A percentile compares a stretch with the other conserved stretches of the same genome.
Evolutionary conservation across 768 basidiomycete genomes (phyloP).

Genomic region (Suillus hirtellus): DNA sequence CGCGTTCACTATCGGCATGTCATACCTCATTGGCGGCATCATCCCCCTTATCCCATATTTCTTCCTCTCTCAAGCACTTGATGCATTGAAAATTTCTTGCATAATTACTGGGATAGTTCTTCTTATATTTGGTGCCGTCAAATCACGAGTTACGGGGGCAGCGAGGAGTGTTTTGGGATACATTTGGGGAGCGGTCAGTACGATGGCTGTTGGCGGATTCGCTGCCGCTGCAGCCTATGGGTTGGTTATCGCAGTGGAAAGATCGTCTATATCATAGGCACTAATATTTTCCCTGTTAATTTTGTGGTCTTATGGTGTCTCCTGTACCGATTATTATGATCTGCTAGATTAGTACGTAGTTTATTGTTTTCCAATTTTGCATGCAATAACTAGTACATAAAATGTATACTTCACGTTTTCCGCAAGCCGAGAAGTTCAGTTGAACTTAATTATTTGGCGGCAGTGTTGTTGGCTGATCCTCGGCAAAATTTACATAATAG

Average conservation of each 20-base stretch:
- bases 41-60: slow-evolving; percentile 94
- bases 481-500: no score
- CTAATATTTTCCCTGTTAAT: background rate
- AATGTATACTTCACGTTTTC: no score
- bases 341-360: background rate
- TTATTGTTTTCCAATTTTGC: no score
- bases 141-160: slow-evolving; percentile 85
- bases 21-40: slow-evolving; percentile 90
- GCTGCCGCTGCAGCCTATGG: slow-evolving; percentile 79
- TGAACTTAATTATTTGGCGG: no score
- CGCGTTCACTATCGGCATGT: slow-evolving; percentile 93
- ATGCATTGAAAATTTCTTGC: slow-evolving; percentile 71
- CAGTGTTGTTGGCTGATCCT: no score
- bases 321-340: background rate
- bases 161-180: slow-evolving; percentile 67
- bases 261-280: slow-evolving; percentile 7
- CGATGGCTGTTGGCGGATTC: slow-evolving; percentile 84
- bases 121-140: slow-evolving; percentile 88
- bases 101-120: slow-evolving; percentile 83
- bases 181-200: slow-evolving; percentile 84
- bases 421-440: no score
- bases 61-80: slow-evolving; percentile 71
- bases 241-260: slow-evolving; percentile 54
- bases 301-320: background rate
- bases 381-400: no score